phyloP scores from a whole-genome alignment of 768 basidiomycete genomes.

The Kwoniella pini region DNA sequence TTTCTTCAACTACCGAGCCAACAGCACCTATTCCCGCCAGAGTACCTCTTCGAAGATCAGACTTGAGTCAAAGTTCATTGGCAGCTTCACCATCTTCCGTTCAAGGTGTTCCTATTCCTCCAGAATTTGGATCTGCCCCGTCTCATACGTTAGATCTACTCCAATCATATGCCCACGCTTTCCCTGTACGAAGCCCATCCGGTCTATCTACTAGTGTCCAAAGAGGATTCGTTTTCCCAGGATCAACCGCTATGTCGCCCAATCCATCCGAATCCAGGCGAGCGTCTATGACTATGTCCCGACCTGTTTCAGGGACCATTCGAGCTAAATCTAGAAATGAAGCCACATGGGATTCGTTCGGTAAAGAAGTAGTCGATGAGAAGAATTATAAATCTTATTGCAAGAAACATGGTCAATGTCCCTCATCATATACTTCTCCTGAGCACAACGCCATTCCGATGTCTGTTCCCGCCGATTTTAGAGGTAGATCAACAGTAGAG shows the following conservation, averaged over 20 bases:
- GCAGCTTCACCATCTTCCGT: constrained; percentile 22
- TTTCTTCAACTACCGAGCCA: constrained; percentile 23
- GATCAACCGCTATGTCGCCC: constrained; percentile 20
- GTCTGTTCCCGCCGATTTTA: constrained; percentile 13
- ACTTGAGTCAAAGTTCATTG: constrained; percentile 40
- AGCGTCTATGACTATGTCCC: constrained; percentile 15
- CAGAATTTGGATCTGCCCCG: constrained; percentile 42
- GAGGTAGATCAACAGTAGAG: not conserved
- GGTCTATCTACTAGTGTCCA: constrained; percentile 29
- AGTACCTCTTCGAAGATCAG: constrained; percentile 33
- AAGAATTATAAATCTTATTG: constrained; percentile 18
- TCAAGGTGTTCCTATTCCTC: constrained; percentile 17
- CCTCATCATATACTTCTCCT: not conserved
- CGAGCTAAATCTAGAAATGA: constrained; percentile 29
- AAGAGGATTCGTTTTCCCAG: constrained; percentile 31
- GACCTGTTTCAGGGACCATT: constrained; percentile 39
- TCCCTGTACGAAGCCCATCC: constrained; percentile 32
- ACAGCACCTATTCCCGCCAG: constrained; percentile 22
- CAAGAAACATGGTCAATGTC: not conserved
- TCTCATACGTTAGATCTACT: constrained; percentile 38
- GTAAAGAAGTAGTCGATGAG: constrained; percentile 25
- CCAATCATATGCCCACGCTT: constrained; percentile 36
- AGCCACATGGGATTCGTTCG: constrained; percentile 43
- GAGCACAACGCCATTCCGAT: not conserved
- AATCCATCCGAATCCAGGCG: constrained; percentile 10